phyloP scores from a whole-genome alignment of 331 rosid species.

The Arachis monticola region DNA sequence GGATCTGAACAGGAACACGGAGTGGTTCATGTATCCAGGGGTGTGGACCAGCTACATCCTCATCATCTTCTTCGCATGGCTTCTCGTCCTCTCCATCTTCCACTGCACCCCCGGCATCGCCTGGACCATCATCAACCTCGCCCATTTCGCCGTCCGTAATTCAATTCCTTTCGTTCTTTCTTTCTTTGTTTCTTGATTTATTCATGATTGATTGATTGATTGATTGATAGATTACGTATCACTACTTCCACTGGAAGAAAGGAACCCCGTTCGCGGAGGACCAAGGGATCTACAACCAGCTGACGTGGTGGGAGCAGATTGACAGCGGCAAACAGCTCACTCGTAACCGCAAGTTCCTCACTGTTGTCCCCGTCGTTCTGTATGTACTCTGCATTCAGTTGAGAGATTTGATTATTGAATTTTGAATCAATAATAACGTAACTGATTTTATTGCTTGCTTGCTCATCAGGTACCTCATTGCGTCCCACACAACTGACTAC shows the following conservation, averaged over 20 bases:
- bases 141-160: slow-evolving; percentile 62
- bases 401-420: too few species aligned
- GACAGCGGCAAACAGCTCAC: slow-evolving; percentile 99
- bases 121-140: slow-evolving; percentile 90
- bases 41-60: slow-evolving; percentile 98
- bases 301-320: slow-evolving; percentile 99
- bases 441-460: too few species aligned
- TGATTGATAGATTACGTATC: slow-evolving; percentile 77
- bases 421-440: too few species aligned
- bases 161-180: background rate
- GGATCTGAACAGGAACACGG: slow-evolving; percentile 96
- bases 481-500: slow-evolving; percentile 96
- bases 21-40: slow-evolving; percentile 94
- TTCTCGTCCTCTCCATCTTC: slow-evolving; percentile 79
- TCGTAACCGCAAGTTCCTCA: slow-evolving; percentile 94
- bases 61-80: slow-evolving; percentile 86
- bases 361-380: slow-evolving; percentile 97
- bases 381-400: too few species aligned
- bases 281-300: slow-evolving; percentile 92
- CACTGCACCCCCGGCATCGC: slow-evolving; percentile 96
- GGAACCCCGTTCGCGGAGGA: slow-evolving; percentile 98
- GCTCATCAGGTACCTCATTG: slow-evolving; percentile 75
- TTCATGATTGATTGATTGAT: background rate
- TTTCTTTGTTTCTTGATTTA: too few species aligned
- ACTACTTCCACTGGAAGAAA: slow-evolving; percentile 99